Percentiles rank a stretch among this genome's conserved stretches.
These are phyloP conservation scores for Ormosia emarginata DNA, from an alignment of 306 rosid genomes.

Conservation along the genomic window DNA sequence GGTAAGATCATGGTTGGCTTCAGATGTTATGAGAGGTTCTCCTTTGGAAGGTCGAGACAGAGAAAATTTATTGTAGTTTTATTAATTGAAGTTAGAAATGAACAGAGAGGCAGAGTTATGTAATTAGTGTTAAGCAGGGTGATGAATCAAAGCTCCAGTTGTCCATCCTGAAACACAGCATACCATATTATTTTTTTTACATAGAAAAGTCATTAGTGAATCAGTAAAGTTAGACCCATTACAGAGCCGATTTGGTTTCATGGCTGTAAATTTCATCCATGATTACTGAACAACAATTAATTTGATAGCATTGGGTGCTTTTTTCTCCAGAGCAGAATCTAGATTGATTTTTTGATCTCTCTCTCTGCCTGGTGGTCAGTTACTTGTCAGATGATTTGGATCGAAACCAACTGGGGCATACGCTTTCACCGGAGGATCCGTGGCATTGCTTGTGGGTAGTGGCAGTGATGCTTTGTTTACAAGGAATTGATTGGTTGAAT, in stretches of 20 bases:
- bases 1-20: too few species aligned
- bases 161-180: neutral
- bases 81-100: neutral
- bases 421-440: neutral
- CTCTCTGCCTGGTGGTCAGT: neutral
- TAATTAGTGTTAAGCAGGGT: neutral
- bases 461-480: neutral
- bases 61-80: neutral
- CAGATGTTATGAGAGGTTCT: too few species aligned
- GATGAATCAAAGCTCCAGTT: neutral
- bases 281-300: neutral
- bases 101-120: neutral
- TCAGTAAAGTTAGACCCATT: neutral
- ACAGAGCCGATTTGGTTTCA: neutral
- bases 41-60: too few species aligned
- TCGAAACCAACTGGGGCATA: neutral
- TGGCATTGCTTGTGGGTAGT: neutral
- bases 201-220: neutral
- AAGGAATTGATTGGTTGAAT: neutral
- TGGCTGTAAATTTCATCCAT: neutral
- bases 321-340: neutral
- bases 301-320: neutral
- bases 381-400: neutral
- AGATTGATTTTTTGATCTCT: neutral
- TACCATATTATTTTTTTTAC: neutral